Base-by-base conservation (phyloP, 345 rosid species). In the Aquilaria yunnanensis region DNA sequence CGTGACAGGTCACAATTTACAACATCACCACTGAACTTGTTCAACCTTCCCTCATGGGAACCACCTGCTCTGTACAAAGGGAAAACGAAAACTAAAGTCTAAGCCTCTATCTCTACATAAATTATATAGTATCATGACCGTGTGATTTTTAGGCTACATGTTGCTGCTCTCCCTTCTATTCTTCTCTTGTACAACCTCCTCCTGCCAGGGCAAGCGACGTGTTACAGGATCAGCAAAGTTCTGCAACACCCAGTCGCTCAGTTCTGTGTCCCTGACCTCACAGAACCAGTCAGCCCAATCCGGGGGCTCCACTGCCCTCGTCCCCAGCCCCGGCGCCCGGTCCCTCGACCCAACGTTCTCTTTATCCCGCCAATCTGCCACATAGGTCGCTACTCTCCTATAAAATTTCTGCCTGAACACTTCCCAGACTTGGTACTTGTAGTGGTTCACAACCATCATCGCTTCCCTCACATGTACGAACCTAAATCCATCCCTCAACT, bases 341-440 rank as follows among this genome's bases (percentile, higher is more conserved):
- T 89, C 98, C 76, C 82, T 85, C 29, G 96, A 89, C 75, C 96
- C 85, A 1, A 67, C 88, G 51, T 89, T 89, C 47, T 82, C 75
- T 1, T 80, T 83, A 30, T 87, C 77, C 59, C 81, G 84, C 98
- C 98, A 89, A 78, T 92, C 98, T 6, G 80, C 87, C 61, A 92
- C 98, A 47, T 89, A 89, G 0, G 96, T 85, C 43, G 98, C 96
- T 14, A 92, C 98, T 59, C 98, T 82, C 76, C 96, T 67, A 12
- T 77, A 75, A 67, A 92, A 89, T 72, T 92, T 92, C 74, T 92
- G 88, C 69, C 87, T 89, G 54, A 92, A 85, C 78, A 89, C 96
- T 5, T 89, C 93, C 98, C 98, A 92, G 0, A 85, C 96, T 45
- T 92, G 96, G 65, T 81, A 89, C 65, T 92, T 89, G 45, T 92